Conservation (phyloP, 176 grass and related monocot genomes). For the Carex myosuroides region DNA sequence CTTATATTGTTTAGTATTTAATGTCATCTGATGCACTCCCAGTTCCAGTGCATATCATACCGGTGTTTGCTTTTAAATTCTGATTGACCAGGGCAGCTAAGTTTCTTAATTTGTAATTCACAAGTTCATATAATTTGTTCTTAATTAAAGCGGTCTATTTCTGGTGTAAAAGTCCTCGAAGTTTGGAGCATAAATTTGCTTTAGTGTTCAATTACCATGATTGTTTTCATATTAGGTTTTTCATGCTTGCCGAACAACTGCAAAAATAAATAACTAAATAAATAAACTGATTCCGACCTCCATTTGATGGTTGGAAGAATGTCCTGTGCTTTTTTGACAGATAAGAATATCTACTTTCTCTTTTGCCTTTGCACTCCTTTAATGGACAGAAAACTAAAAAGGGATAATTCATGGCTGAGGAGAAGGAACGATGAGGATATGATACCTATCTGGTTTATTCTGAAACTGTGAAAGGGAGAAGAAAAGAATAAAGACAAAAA, state of each 20-base stretch:
- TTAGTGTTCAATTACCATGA: not conserved
- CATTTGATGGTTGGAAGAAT: not conserved
- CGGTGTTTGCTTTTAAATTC: not conserved
- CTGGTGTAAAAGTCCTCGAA: too few relatives aligned
- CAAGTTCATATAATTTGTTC: too few relatives aligned
- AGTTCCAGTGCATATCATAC: not conserved
- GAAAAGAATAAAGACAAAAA: slow-evolving; percentile 20
- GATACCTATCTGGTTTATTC: slow-evolving; percentile 3
- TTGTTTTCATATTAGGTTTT: not conserved
- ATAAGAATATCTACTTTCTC: slow-evolving; percentile 1
- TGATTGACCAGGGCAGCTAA: not conserved
- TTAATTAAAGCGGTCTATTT: too few relatives aligned
- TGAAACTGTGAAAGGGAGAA: not conserved
- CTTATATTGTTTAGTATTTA: not conserved
- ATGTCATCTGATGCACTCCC: not conserved
- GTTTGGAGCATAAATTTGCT: not conserved
- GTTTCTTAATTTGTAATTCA: not conserved
- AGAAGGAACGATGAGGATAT: not conserved
- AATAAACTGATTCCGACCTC: not conserved
- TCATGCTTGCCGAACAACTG: too few relatives aligned
- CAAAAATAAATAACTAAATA: too few relatives aligned
- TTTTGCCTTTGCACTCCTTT: not conserved
- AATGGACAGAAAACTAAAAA: not conserved
- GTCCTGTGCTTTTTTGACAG: not conserved
- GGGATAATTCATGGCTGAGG: not conserved